A percentile compares a stretch with the other conserved stretches of the same genome.
Conservation (phyloP, 768 basidiomycete species). For the Collybia mongolica region DNA sequence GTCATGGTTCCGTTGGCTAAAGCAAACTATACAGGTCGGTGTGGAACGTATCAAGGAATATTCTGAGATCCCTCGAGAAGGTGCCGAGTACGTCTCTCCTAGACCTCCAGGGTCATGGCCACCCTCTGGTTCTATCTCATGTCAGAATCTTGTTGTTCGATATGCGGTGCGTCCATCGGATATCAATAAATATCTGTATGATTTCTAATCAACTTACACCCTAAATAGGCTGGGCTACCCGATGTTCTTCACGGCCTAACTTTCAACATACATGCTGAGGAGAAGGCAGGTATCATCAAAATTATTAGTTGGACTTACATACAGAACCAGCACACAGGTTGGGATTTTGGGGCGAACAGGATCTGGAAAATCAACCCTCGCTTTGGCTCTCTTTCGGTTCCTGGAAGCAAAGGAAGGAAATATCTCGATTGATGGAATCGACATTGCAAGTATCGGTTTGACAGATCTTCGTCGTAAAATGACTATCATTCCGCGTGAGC, state of each 20-base stretch:
- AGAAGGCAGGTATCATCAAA: constrained; percentile 55
- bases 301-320: not conserved
- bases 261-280: constrained; percentile 70
- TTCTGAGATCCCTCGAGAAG: constrained; percentile 74
- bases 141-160: constrained; percentile 73
- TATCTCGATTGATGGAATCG: constrained; percentile 72
- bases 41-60: constrained; percentile 92
- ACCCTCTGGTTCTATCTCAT: constrained; percentile 60
- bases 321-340: constrained; percentile 34
- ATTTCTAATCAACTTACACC: not conserved
- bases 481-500: constrained; percentile 67
- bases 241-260: constrained; percentile 78
- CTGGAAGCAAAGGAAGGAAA: constrained; percentile 79
- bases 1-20: no score
- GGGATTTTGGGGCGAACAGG: constrained; percentile 74
- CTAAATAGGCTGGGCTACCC: constrained; percentile 76
- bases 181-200: not conserved
- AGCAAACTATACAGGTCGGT: constrained; percentile 50
- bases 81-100: constrained; percentile 83
- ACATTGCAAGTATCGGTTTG: constrained; percentile 77
- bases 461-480: constrained; percentile 77
- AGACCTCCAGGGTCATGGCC: constrained; percentile 85
- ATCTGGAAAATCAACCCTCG: constrained; percentile 80
- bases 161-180: constrained; percentile 58
- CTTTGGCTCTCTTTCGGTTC: constrained; percentile 80